phyloP scores from a whole-genome alignment of 371 early-diverging fungal genomes.

The Syncephalastrum racemosum region DNA sequence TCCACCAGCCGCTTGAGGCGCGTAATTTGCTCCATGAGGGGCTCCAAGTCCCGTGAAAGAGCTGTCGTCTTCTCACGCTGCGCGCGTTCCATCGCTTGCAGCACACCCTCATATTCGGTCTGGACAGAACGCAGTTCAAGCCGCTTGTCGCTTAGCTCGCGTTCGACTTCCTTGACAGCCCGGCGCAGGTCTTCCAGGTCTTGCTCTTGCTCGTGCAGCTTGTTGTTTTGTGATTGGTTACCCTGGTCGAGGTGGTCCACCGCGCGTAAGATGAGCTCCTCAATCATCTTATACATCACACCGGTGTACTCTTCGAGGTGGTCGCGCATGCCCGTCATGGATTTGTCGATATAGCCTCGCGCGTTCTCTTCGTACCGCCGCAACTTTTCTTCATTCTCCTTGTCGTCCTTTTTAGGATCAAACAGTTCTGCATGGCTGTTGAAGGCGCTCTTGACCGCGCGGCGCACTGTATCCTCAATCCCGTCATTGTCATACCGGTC shows the following conservation, averaged over 20 bases:
- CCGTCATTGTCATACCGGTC: constrained; percentile 34
- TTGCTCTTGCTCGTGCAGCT: constrained; percentile 8
- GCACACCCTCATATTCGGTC: constrained; percentile 29
- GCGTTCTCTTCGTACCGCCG: constrained; percentile 50
- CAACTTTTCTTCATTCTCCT: constrained; percentile 29
- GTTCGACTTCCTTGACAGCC: constrained; percentile 21
- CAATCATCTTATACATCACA: constrained; percentile 50
- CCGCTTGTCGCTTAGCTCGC: constrained; percentile 25
- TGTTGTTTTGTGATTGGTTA: background rate
- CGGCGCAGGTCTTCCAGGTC: constrained; percentile 24
- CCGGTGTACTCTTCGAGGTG: constrained; percentile 48
- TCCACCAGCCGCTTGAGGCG: constrained; percentile 23
- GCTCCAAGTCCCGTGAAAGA: constrained; percentile 37
- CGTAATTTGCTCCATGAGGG: constrained; percentile 33
- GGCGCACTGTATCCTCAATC: constrained; percentile 44
- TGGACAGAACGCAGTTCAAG: constrained; percentile 23
- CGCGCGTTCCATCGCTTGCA: constrained; percentile 13
- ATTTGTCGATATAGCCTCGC: constrained; percentile 40
- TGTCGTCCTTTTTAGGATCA: constrained; percentile 16
- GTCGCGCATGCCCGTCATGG: constrained; percentile 41
- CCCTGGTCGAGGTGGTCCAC: constrained; percentile 31
- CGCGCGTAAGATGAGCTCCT: constrained; percentile 37
- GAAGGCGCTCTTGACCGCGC: constrained; percentile 43
- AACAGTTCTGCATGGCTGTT: constrained; percentile 34
- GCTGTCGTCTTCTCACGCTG: constrained; percentile 17